Base-by-base conservation (phyloP, 2,329 filamentous ascomycete genomes). In the Trichoderma oligosporum region DNA sequence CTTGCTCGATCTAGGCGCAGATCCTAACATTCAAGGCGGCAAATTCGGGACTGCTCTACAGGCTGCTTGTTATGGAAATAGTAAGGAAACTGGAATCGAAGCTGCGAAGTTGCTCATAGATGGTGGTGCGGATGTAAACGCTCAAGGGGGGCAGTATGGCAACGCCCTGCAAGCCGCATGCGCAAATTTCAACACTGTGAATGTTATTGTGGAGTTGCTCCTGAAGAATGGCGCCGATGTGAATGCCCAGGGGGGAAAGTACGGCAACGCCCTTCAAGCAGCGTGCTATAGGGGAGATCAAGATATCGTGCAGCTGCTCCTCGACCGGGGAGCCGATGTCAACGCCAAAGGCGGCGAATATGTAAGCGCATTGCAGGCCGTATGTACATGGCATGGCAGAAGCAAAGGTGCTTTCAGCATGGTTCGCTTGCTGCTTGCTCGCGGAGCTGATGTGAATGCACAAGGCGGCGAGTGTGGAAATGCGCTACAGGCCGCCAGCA, bases 231-330 rank as follows among this genome's bases (percentile, higher is more conserved):
- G 46, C 1, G 46, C 22, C 7, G 46, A 49, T 20, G 33, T 29
- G n/a, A 27, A 27, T 20, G 24, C 24, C 11, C 33, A 27, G 7
- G 33, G 46, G 6, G 46, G 46, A 11, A 6, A 1, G 11, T 38
- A 38, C 11, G 36, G 24, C 4, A 53, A n/a, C 12, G 25, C 36
- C 14, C 18, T 53, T 2, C 5, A 33, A 16, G 48, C 8, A 7
- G 48, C 20, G 4, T 33, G 48, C 12, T 4, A 39, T 5, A 25
- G 8, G 8, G 25, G 36, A 22, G n/a, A 44, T 31, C 11, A 7
- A 14, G 33, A 41, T 12, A 47, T 38, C 7, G 47, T 58, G 12
- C 38, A 11, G 2, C 33, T 58, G 12, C 56, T 58, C 11, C n/a
- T 58, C 9, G 46, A 29, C 0, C 18, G 35, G 16, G 33, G 33